Conservation (phyloP, 495 filamentous ascomycete genomes). For the Parathielavia appendiculata region DNA sequence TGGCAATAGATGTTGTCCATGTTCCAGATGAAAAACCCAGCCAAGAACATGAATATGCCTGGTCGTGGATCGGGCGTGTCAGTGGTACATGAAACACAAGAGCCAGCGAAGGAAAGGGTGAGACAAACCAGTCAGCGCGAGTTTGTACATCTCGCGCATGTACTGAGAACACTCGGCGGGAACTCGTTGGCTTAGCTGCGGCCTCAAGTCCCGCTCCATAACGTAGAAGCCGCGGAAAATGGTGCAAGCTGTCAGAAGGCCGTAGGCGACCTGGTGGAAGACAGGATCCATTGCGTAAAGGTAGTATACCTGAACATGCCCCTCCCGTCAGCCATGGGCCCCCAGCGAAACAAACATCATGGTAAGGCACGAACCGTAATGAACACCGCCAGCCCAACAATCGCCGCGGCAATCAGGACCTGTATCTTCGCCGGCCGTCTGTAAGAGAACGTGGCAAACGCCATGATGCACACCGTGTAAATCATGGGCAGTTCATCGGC, state of each 20-base stretch:
- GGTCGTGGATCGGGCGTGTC: not conserved
- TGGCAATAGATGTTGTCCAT: slow-evolving; percentile 80
- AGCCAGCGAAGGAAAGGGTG: not conserved
- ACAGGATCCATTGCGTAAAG: slow-evolving; percentile 87
- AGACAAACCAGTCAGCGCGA: slow-evolving; percentile 41
- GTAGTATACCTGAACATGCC: slow-evolving; percentile 59
- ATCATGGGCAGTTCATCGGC: slow-evolving; percentile 98
- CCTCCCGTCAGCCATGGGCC: not conserved
- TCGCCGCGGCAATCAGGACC: slow-evolving; percentile 52
- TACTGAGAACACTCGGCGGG: slow-evolving; percentile 57
- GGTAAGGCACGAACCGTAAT: slow-evolving; percentile 56
- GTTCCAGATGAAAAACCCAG: slow-evolving; percentile 82
- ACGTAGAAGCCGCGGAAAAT: slow-evolving; percentile 80
- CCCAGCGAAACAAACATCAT: not conserved
- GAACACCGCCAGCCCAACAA: slow-evolving; percentile 62
- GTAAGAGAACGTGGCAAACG: slow-evolving; percentile 80
- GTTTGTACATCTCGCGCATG: slow-evolving; percentile 68
- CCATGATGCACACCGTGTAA: slow-evolving; percentile 87
- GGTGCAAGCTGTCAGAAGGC: slow-evolving; percentile 68
- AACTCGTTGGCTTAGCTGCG: slow-evolving; percentile 44
- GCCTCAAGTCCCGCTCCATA: slow-evolving; percentile 78
- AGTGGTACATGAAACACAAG: not conserved
- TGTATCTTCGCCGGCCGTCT: slow-evolving; percentile 52
- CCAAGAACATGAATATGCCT: slow-evolving; percentile 70
- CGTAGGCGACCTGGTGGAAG: slow-evolving; percentile 90